Percentiles rank a stretch among this genome's conserved stretches.
Conservation (phyloP, 306 rosid genomes). For the Cicer chorassanicum region DNA sequence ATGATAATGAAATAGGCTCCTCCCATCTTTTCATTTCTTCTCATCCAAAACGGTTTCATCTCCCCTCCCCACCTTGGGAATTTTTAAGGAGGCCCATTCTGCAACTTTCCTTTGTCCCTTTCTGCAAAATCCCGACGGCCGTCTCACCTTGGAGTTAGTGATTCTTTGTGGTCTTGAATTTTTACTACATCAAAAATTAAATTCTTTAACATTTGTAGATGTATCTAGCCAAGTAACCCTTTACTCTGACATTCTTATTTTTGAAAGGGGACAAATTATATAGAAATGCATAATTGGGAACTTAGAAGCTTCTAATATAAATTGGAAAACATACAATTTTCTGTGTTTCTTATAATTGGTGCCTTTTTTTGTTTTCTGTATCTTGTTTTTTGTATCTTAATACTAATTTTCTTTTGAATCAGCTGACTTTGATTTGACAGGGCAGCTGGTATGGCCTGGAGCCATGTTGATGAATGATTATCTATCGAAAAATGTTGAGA, state of each 20-base stretch:
- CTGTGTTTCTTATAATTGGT: slow-evolving; percentile 2
- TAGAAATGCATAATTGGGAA: slow-evolving; percentile 1
- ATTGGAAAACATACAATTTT: slow-evolving; percentile 5
- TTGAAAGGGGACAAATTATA: slow-evolving; percentile 14
- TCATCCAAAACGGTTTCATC: no score
- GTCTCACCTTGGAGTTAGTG: no score
- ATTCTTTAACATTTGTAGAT: slow-evolving; percentile 14
- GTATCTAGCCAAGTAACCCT: slow-evolving; percentile 12
- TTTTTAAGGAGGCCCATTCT: no score
- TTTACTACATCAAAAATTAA: slow-evolving; percentile 8
- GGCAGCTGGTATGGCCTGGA: slow-evolving; percentile 98
- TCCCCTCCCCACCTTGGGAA: no score
- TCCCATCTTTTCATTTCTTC: no score
- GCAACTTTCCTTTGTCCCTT: no score
- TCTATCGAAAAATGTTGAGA: slow-evolving; percentile 66
- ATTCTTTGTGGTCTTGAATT: neutral
- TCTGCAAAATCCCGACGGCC: no score
- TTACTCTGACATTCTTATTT: neutral
- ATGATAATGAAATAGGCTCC: no score
- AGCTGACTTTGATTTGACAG: slow-evolving; percentile 98
- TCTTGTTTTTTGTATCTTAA: slow-evolving; percentile 30
- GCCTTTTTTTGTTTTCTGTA: neutral
- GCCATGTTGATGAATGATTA: slow-evolving; percentile 86
- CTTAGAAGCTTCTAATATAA: neutral
- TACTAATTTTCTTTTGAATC: slow-evolving; percentile 54